Conservation (phyloP, 2,329 filamentous ascomycete genomes). For the Colletotrichum gloeosporioides region DNA sequence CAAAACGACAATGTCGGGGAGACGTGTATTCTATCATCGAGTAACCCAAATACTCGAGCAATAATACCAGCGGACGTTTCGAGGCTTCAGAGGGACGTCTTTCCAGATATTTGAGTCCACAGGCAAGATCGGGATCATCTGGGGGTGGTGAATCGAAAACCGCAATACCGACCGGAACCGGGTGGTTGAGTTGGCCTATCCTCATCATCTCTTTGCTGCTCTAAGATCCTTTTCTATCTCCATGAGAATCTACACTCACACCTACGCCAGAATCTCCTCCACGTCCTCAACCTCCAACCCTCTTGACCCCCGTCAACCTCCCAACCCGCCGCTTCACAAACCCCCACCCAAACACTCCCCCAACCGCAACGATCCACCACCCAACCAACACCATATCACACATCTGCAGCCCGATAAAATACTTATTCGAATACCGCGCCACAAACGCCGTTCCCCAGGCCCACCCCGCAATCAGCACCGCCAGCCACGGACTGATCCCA, state of each 20-base stretch:
- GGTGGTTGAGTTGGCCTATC: not conserved
- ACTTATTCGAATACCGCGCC: conserved; percentile 37
- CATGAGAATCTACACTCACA: not conserved
- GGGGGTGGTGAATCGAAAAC: too few relatives aligned
- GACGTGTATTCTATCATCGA: too few relatives aligned
- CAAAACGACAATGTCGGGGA: rapidly evolving
- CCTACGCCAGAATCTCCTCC: too few relatives aligned
- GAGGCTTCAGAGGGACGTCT: too few relatives aligned
- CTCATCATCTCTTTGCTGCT: not conserved
- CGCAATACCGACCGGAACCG: too few relatives aligned
- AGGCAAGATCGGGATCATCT: not conserved
- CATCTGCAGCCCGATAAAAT: conserved; percentile 43
- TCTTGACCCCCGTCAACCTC: not conserved
- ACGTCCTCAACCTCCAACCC: too few relatives aligned
- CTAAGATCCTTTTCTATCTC: not conserved
- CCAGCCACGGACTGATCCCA: not conserved
- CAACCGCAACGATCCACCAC: conserved; percentile 19
- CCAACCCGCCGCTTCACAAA: too few relatives aligned
- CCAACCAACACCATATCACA: conserved; percentile 37
- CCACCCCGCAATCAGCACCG: conserved; percentile 8
- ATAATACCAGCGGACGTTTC: not conserved
- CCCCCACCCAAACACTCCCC: not conserved
- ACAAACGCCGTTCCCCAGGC: conserved; percentile 27
- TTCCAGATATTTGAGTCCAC: not conserved
- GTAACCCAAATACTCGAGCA: too few relatives aligned